Conservation (phyloP, 2,329 filamentous ascomycete species). For the Sclerotinia glacialis region DNA sequence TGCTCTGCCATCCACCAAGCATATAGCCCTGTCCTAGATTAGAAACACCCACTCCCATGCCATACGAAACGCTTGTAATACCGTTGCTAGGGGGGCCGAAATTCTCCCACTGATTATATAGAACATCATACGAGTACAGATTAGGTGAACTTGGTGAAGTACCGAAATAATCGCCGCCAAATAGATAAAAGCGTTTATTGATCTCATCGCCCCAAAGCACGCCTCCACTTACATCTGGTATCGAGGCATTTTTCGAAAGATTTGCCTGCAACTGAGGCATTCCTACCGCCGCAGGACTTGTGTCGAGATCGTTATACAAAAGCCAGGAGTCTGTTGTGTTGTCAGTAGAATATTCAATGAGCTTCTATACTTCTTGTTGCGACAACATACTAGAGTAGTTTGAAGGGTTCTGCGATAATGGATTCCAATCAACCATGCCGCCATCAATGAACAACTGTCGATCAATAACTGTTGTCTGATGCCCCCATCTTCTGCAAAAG, state of each 20-base stretch:
- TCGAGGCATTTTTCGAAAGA: conserved; percentile 55
- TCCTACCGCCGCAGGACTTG: conserved; percentile 42
- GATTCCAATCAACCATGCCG: conserved; percentile 55
- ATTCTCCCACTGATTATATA: conserved; percentile 55
- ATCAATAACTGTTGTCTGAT: conserved; percentile 60
- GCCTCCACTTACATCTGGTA: conserved; percentile 51
- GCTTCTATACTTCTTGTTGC: background rate
- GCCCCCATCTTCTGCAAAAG: conserved; percentile 55
- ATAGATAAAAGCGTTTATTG: conserved; percentile 63
- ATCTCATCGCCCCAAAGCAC: conserved; percentile 58
- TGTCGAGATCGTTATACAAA: conserved; percentile 55
- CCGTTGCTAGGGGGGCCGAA: conserved; percentile 42
- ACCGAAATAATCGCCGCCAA: conserved; percentile 54
- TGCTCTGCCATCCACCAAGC: conserved; percentile 61
- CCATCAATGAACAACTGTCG: conserved; percentile 61
- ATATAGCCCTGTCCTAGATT: conserved; percentile 57
- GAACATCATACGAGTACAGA: conserved; percentile 57
- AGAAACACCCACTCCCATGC: conserved; percentile 55
- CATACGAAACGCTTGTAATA: conserved; percentile 52
- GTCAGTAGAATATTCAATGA: background rate
- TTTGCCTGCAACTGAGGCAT: conserved; percentile 54
- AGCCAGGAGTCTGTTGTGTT: conserved; percentile 49
- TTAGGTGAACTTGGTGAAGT: conserved; percentile 47
- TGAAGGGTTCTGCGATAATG: conserved; percentile 46
- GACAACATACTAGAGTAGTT: conserved; percentile 55